These are phyloP conservation scores for Opeltia flavorubescens DNA, from an alignment of 495 filamentous ascomycete species.

Conservation along the genomic window DNA sequence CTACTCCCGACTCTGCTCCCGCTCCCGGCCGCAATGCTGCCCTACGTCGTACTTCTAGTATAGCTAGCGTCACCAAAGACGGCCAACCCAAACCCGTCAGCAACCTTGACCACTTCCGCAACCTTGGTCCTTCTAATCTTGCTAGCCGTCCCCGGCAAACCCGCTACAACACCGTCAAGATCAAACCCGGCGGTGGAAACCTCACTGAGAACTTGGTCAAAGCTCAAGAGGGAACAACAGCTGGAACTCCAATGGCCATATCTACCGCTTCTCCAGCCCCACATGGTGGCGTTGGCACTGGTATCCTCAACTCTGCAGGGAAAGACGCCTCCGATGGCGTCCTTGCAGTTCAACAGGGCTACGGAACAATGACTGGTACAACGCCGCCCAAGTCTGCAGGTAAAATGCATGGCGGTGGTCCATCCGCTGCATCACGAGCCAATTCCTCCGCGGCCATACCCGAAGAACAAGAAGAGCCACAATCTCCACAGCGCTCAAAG, in stretches of 20 bases:
- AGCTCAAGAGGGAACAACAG: neutral
- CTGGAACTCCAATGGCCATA: constrained; percentile 9
- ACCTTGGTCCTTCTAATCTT: constrained; percentile 83
- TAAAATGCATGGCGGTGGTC: neutral
- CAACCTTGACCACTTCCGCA: constrained; percentile 69
- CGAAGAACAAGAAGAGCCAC: constrained; percentile 2
- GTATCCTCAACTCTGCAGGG: constrained; percentile 35
- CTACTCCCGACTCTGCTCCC: constrained; percentile 5
- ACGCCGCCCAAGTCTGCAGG: constrained; percentile 18
- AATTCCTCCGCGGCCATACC: constrained; percentile 2
- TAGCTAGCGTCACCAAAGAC: constrained; percentile 14
- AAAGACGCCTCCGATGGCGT: constrained; percentile 53
- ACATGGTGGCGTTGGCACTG: constrained; percentile 37
- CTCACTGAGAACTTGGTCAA: constrained; percentile 8
- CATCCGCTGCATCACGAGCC: neutral
- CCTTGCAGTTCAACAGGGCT: constrained; percentile 48
- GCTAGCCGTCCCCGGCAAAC: constrained; percentile 73
- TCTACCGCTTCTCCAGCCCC: constrained; percentile 16
- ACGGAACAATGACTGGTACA: constrained; percentile 39
- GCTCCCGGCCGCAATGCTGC: neutral
- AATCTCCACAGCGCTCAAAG: neutral
- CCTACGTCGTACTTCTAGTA: constrained; percentile 36
- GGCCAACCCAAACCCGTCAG: constrained; percentile 23
- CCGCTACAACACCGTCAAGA: constrained; percentile 79
- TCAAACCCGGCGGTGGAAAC: constrained; percentile 48